A percentile compares a stretch with the other conserved stretches of the same genome.
Conservation (phyloP, 768 basidiomycete genomes). For the Lactifluus echinatus region DNA sequence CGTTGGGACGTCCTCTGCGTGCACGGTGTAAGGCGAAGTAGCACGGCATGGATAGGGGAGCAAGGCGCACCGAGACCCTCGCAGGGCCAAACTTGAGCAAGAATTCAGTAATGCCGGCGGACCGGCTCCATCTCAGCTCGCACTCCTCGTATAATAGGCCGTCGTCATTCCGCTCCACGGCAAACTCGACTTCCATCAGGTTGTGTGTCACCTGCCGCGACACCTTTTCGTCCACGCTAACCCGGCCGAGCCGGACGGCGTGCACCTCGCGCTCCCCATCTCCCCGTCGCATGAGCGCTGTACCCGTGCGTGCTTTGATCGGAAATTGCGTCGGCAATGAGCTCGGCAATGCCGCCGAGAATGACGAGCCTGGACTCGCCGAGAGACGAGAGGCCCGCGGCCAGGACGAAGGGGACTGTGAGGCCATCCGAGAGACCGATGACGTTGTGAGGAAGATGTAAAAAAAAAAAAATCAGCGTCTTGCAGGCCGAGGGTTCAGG, state of each 20-base stretch:
- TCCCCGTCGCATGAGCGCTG: slow-evolving; percentile 84
- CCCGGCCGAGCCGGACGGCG: slow-evolving; percentile 75
- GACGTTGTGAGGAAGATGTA: slow-evolving; percentile 39
- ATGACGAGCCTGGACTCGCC: slow-evolving; percentile 89
- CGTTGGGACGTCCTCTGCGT: no score
- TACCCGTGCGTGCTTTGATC: slow-evolving; percentile 74
- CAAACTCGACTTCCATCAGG: slow-evolving; percentile 57
- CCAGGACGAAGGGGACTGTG: slow-evolving; percentile 86
- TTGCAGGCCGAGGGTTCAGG: neutral
- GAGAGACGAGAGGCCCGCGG: slow-evolving; percentile 82
- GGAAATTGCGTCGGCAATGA: slow-evolving; percentile 94
- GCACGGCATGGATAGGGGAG: neutral
- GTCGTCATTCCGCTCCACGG: slow-evolving; percentile 4
- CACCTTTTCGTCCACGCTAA: slow-evolving; percentile 81
- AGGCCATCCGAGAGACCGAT: slow-evolving; percentile 88
- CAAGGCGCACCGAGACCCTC: slow-evolving; percentile 66
- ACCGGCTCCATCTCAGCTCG: slow-evolving; percentile 57
- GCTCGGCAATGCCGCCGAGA: slow-evolving; percentile 89
- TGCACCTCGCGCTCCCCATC: slow-evolving; percentile 93
- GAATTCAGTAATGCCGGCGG: slow-evolving; percentile 87
- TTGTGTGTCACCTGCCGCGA: slow-evolving; percentile 71
- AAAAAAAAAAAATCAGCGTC: neutral
- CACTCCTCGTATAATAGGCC: slow-evolving; percentile 41
- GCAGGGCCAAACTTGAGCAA: slow-evolving; percentile 95
- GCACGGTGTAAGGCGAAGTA: no score